These are phyloP conservation scores for Durusdinium trenchii DNA, from an alignment of 73 alveolate species.

Conservation along the genomic window DNA sequence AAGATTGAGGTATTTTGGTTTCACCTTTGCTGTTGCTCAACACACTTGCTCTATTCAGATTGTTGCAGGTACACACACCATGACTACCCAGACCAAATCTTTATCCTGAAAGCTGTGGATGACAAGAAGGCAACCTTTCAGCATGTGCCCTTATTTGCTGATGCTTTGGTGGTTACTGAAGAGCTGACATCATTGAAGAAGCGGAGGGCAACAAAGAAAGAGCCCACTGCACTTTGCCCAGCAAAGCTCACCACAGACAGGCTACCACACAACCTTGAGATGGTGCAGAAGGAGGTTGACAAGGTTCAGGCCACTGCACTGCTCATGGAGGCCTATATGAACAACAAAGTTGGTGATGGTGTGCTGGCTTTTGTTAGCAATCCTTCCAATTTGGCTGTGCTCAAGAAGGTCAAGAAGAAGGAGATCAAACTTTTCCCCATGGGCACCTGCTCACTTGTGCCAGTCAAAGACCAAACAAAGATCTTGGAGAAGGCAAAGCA, in stretches of 20 bases:
- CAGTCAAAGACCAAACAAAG: neutral
- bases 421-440: neutral
- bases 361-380: neutral
- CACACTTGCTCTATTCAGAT: neutral
- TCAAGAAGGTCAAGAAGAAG: slow-evolving; percentile 11
- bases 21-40: neutral
- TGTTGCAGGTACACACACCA: neutral
- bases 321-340: slow-evolving; percentile 16
- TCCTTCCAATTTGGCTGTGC: neutral
- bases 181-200: neutral
- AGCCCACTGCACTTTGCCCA: neutral
- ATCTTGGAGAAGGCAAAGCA: neutral
- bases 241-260: neutral
- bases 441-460: neutral
- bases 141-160: neutral
- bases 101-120: neutral
- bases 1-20: too few relatives aligned
- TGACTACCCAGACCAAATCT: neutral
- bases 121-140: neutral
- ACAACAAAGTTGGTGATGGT: neutral
- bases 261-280: neutral
- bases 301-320: neutral
- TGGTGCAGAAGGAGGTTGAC: neutral
- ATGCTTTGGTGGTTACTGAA: neutral
- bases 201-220: slow-evolving; percentile 34